phyloP scores from a whole-genome alignment of 1,139 yeast species.

The Ashbya aceris region DNA sequence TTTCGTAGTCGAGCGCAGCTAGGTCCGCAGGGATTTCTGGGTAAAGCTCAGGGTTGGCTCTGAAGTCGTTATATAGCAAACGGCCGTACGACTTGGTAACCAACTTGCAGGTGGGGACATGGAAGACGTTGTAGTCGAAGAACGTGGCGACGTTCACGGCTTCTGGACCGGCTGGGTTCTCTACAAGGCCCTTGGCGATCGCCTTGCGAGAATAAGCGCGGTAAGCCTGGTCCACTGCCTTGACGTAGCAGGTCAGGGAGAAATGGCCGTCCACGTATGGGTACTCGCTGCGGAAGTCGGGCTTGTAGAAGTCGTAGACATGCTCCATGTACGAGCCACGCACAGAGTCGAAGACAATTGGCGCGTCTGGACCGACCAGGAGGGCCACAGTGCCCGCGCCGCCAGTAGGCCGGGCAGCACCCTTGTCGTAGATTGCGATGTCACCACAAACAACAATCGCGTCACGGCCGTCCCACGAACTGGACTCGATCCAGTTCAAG shows the following conservation, averaged over 20 bases:
- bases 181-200: slow-evolving; percentile 42
- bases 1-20: slow-evolving; percentile 59
- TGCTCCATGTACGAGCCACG: slow-evolving; percentile 94
- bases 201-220: slow-evolving; percentile 74
- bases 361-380: slow-evolving; percentile 96
- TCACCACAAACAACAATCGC: slow-evolving; percentile 97
- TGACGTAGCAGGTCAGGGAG: slow-evolving; percentile 87
- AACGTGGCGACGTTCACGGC: slow-evolving; percentile 58
- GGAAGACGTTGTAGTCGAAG: slow-evolving; percentile 95
- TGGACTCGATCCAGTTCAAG: slow-evolving; percentile 91
- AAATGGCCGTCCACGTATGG: slow-evolving; percentile 98
- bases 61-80: slow-evolving; percentile 80
- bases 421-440: slow-evolving; percentile 93
- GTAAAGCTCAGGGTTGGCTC: slow-evolving; percentile 49
- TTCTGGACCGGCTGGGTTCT: slow-evolving; percentile 36
- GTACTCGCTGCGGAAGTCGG: slow-evolving; percentile 92
- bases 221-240: slow-evolving; percentile 86
- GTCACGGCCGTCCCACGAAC: slow-evolving; percentile 97
- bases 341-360: slow-evolving; percentile 78
- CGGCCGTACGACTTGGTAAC: slow-evolving; percentile 92
- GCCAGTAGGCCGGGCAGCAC: slow-evolving; percentile 99
- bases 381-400: slow-evolving; percentile 98
- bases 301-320: slow-evolving; percentile 96
- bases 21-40: slow-evolving; percentile 54
- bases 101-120: slow-evolving; percentile 95